Percentiles rank a stretch among this genome's conserved stretches.
Conservation (phyloP, 106 monocot species). For the Triglochin maritima region DNA sequence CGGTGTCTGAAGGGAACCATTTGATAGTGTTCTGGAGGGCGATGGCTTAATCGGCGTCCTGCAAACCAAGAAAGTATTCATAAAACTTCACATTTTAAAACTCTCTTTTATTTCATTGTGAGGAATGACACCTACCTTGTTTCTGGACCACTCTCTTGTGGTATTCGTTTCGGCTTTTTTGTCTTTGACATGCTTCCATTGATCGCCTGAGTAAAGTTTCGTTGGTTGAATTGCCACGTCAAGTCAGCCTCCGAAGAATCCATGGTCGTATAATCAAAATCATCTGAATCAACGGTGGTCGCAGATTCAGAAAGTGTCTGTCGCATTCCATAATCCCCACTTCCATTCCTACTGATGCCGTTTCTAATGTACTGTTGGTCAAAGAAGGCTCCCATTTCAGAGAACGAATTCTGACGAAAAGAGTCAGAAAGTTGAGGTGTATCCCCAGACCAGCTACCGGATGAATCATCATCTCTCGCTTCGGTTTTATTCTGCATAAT, state of each 20-base stretch:
- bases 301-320: constrained; percentile 30
- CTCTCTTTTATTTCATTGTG: not conserved
- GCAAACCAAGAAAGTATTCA: not conserved
- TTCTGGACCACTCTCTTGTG: constrained; percentile 6
- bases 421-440: constrained; percentile 28
- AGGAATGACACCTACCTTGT: constrained; percentile 3
- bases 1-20: constrained; percentile 10
- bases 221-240: constrained; percentile 30
- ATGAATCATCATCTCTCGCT: constrained; percentile 17
- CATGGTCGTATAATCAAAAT: constrained; percentile 63
- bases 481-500: constrained; percentile 61
- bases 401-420: constrained; percentile 50
- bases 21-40: constrained; percentile 6
- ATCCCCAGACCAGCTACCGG: constrained; percentile 42
- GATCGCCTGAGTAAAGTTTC: not conserved
- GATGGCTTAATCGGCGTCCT: constrained; percentile 8
- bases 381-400: constrained; percentile 22
- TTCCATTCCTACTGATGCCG: constrained; percentile 23
- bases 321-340: constrained; percentile 25
- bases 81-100: not conserved
- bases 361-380: constrained; percentile 29
- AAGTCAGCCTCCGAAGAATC: constrained; percentile 83
- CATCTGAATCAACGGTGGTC: constrained; percentile 46
- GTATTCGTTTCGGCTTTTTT: constrained; percentile 6
- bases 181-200: constrained; percentile 4